phyloP scores from a whole-genome alignment of 2,329 filamentous ascomycete species.

The Nakataea oryzae region DNA sequence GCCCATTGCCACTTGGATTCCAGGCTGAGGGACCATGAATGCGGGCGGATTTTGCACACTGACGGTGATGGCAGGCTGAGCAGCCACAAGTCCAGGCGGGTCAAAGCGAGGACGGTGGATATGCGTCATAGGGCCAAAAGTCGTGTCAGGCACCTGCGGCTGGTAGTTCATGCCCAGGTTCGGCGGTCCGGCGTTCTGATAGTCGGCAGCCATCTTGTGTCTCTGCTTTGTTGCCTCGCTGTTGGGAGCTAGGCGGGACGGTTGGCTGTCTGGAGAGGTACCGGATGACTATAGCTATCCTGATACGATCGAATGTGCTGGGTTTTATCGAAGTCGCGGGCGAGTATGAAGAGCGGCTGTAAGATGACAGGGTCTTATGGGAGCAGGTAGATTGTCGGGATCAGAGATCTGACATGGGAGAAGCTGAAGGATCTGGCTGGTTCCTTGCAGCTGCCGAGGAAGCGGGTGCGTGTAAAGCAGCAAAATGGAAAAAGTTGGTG shows the following conservation, averaged over 20 bases:
- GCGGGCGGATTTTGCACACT: conserved; percentile 1
- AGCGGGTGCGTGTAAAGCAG: neutral
- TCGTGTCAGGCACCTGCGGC: conserved; percentile 48
- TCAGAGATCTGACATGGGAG: neutral
- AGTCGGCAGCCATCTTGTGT: conserved; percentile 24
- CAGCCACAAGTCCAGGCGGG: conserved; percentile 16
- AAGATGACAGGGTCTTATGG: neutral
- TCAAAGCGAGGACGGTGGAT: conserved; percentile 46
- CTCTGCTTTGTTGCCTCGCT: neutral
- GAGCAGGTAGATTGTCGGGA: neutral
- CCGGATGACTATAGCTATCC: neutral
- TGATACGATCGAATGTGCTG: neutral
- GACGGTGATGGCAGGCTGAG: conserved; percentile 5
- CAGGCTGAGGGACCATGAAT: neutral
- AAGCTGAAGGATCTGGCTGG: neutral
- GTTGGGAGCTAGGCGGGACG: neutral
- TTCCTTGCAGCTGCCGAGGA: neutral
- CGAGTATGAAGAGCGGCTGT: neutral
- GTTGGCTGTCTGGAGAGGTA: neutral
- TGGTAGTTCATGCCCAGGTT: conserved; percentile 40
- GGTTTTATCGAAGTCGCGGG: neutral
- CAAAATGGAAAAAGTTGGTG: neutral
- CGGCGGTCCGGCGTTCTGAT: conserved; percentile 30
- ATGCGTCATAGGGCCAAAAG: conserved; percentile 42
- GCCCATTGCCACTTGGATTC: neutral